These are phyloP conservation scores for Debaryomyces castellii DNA, from an alignment of 805 yeast genomes.

Conservation along the genomic window DNA sequence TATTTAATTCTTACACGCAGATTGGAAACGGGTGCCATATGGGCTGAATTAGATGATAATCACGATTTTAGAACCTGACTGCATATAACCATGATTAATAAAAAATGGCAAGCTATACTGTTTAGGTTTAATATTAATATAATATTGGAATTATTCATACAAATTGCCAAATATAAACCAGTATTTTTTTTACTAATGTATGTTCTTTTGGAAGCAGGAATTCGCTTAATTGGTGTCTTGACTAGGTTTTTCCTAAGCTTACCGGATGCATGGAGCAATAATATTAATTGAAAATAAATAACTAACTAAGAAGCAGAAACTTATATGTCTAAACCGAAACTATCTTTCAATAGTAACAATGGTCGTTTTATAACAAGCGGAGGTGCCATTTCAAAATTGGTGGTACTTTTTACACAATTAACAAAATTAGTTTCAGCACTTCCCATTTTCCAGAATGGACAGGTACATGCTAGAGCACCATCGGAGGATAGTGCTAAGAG, in stretches of 20 bases:
- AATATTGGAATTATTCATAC: background rate
- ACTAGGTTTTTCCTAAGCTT: too few relatives aligned
- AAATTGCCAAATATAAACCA: background rate
- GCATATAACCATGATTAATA: background rate
- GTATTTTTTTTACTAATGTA: background rate
- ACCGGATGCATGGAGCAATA: background rate
- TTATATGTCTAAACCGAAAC: slow-evolving; percentile 18
- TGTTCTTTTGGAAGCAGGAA: background rate
- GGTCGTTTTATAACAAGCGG: slow-evolving; percentile 19
- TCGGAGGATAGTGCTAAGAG: slow-evolving; percentile 6
- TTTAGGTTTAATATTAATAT: background rate
- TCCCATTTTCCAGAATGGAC: slow-evolving; percentile 21
- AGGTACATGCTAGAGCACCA: slow-evolving; percentile 4
- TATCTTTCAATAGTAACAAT: slow-evolving; percentile 30
- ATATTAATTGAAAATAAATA: background rate
- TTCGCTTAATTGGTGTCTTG: too few relatives aligned
- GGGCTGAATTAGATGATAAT: too few relatives aligned
- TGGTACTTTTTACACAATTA: slow-evolving; percentile 31
- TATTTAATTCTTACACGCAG: too few relatives aligned
- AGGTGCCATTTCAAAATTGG: slow-evolving; percentile 24
- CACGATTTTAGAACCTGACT: background rate
- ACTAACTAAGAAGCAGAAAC: background rate
- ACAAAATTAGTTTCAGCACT: slow-evolving; percentile 34
- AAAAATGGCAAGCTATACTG: background rate
- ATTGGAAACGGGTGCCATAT: too few relatives aligned